Evolutionary conservation across 2,329 filamentous ascomycete species (phyloP), one percentile per base, ranked within the genome.

Genomic region (Ophiognomonia clavigignenti-juglandacearum): DNA sequence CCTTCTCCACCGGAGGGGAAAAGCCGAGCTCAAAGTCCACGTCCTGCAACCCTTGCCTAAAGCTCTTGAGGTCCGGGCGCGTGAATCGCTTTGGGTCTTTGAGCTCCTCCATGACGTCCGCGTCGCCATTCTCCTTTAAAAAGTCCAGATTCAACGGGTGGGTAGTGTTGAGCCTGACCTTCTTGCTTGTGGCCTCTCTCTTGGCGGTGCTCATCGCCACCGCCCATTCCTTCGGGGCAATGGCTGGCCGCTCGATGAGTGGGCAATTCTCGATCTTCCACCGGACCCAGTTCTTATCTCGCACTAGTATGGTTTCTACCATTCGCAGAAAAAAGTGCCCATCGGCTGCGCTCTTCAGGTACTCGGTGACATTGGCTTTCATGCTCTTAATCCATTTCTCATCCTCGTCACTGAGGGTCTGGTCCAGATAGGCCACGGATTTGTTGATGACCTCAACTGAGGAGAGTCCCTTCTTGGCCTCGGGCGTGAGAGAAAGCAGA

Each of bases 271-370:
- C 90, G 51, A 92, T 85, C 69, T 99, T 99, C 93, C 93, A 99
- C 53, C 90, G 85, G 37, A 95, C 90, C 95, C 95, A 98, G 62
- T 97, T 96, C 72, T 96, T 97, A 66, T 99, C 93, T 53, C 93
- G 80, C 20, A 89, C 88, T 24, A 98, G 79, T 26, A 98, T 92
- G 11, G 91, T 97, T 64, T 97, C 92, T 26, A 98, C 90, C 81
- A 97, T 95, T 32, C 93, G 85, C 67, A 90, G 86, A 66, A 97
- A 98, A 66, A 95, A 95, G 54, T 88, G 87, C 24, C 93, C 93
- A 59, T 95, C 91, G 35, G 75, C 70, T 18, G 88, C 88, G 57
- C 84, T 77, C 61, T 86, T 86, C 47, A 98, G 77, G 65, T 96
- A 96, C 49, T 82, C 81, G 50, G 86, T 86, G 58, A 97, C 95